Percentiles rank a stretch among this genome's conserved stretches.
Conservation (phyloP, 192 early-diverging fungal species). For the Backusella macrospora region DNA sequence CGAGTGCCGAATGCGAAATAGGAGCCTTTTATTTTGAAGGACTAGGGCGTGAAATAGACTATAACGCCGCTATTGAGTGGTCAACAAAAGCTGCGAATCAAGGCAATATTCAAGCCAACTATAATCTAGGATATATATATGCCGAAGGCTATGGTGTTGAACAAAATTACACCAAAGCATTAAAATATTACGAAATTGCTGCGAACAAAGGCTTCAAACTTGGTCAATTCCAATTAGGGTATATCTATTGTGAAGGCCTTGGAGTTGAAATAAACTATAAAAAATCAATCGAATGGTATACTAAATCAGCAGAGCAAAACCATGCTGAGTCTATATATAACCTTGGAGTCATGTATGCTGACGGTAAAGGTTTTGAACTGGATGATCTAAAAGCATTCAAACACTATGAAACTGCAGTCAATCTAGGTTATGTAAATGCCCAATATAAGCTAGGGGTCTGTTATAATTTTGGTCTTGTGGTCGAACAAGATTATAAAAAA, state of each 20-base stretch:
- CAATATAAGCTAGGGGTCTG: conserved; percentile 5
- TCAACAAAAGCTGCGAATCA: neutral
- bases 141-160: neutral
- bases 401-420: conserved; percentile 23
- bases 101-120: neutral
- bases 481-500: neutral
- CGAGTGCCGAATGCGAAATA: neutral
- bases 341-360: conserved; percentile 28
- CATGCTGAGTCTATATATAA: conserved; percentile 30
- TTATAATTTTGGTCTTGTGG: neutral
- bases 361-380: conserved; percentile 28
- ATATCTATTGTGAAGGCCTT: conserved; percentile 4
- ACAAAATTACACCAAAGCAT: conserved; percentile 32
- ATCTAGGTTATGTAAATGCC: conserved; percentile 22
- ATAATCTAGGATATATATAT: neutral
- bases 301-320: conserved; percentile 27
- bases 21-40: neutral
- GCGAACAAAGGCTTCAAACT: neutral
- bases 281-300: conserved; percentile 35
- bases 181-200: conserved; percentile 26
- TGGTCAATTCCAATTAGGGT: neutral
- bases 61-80: neutral
- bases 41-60: neutral
- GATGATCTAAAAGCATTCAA: conserved; percentile 32
- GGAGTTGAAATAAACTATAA: conserved; percentile 28